Conservation (phyloP, 1,284 basidiomycete species). For the Microbotryum scabiosae region DNA sequence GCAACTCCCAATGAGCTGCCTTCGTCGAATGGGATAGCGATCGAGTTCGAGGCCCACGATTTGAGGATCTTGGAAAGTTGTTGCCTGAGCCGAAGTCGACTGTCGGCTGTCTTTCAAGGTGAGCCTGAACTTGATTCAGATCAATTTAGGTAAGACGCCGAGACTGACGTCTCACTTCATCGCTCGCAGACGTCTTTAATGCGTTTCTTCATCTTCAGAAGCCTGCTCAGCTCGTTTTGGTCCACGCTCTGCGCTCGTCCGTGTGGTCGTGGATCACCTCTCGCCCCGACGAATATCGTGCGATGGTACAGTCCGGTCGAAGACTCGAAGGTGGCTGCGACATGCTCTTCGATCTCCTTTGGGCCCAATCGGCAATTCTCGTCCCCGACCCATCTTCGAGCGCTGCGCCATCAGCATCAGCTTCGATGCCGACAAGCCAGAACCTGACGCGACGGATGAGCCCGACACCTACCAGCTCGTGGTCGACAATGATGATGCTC, state of each 20-base stretch:
- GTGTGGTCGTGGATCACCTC: slow-evolving; percentile 89
- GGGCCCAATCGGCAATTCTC: slow-evolving; percentile 32
- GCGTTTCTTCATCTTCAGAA: slow-evolving; percentile 74
- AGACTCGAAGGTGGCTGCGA: slow-evolving; percentile 39
- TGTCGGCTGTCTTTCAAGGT: slow-evolving; percentile 61
- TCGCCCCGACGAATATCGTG: slow-evolving; percentile 71
- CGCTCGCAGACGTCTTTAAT: slow-evolving; percentile 60
- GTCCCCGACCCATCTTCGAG: no score
- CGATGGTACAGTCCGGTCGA: slow-evolving; percentile 48
- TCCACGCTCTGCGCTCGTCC: slow-evolving; percentile 64
- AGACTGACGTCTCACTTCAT: slow-evolving; percentile 4
- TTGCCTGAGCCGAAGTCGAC: slow-evolving; percentile 55
- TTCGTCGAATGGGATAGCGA: slow-evolving; percentile 37
- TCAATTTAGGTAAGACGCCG: slow-evolving; percentile 21
- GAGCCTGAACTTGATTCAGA: slow-evolving; percentile 1
- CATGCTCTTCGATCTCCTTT: slow-evolving; percentile 38
- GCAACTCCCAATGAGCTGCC: background rate
- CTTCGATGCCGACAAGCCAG: no score
- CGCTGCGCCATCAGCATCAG: no score
- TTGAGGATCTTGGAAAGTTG: slow-evolving; percentile 65
- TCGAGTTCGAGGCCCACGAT: slow-evolving; percentile 56
- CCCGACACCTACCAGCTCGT: slow-evolving; percentile 46
- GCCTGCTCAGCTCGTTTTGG: slow-evolving; percentile 63
- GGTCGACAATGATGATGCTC: slow-evolving; percentile 52
- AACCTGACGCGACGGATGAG: background rate